Evolutionary conservation across 805 yeast genomes (phyloP).

Genomic region (Millerozyma acaciae): DNA sequence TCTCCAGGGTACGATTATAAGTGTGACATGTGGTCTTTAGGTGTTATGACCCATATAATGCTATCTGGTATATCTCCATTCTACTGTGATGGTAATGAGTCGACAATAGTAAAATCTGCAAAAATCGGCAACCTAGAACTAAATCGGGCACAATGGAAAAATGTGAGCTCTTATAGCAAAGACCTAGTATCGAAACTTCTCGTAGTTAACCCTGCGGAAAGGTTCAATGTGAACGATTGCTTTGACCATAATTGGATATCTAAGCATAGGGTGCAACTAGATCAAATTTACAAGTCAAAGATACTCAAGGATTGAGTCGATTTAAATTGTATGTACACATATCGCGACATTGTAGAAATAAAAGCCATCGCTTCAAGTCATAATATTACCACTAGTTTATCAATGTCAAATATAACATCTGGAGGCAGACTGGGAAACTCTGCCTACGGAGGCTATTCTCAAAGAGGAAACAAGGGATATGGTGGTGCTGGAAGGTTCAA

Average conservation of each 20-base stretch:
- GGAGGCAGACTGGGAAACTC: too few relatives aligned
- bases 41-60: constrained; percentile 55
- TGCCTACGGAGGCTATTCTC: too few relatives aligned
- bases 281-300: constrained; percentile 29
- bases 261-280: constrained; percentile 32
- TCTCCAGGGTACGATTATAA: constrained; percentile 48
- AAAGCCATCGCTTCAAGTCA: too few relatives aligned
- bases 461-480: too few relatives aligned
- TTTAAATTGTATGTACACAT: too few relatives aligned
- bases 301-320: constrained; percentile 1
- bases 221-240: constrained; percentile 38
- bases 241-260: constrained; percentile 48
- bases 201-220: constrained; percentile 28
- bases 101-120: constrained; percentile 38
- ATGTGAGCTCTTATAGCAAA: constrained; percentile 40
- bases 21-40: constrained; percentile 71
- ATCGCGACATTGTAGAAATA: too few relatives aligned
- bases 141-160: constrained; percentile 38
- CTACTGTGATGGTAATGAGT: constrained; percentile 39
- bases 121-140: constrained; percentile 39
- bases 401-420: too few relatives aligned
- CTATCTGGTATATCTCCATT: constrained; percentile 66
- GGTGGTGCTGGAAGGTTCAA: too few relatives aligned
- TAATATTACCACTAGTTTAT: too few relatives aligned
- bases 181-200: constrained; percentile 42